These are phyloP conservation scores for Jasminum sambac DNA, from an alignment of 257 asterid species.

Conservation along the genomic window DNA sequence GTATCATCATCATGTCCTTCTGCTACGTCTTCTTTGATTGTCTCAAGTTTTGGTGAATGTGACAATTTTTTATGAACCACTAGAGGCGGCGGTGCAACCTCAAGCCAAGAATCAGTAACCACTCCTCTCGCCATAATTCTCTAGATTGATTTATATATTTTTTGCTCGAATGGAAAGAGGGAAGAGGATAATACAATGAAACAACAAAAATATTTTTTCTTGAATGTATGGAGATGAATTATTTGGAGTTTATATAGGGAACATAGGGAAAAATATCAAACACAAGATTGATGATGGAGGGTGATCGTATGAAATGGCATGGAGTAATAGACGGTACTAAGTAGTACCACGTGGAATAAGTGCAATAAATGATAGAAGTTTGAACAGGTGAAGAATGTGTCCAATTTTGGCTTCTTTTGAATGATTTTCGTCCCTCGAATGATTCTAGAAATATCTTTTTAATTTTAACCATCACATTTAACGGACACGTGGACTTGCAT, in stretches of 20 bases:
- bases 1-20: constrained; percentile 23
- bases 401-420: constrained; percentile 1
- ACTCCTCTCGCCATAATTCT: constrained; percentile 10
- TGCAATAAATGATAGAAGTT: not conserved
- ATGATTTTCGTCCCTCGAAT: not conserved
- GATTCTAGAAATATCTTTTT: constrained; percentile 8
- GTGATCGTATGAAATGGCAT: not conserved
- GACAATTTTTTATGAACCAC: constrained; percentile 31
- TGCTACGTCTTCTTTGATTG: constrained; percentile 39
- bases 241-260: constrained; percentile 1
- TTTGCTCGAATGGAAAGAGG: not conserved
- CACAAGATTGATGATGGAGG: not conserved
- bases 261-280: constrained; percentile 1
- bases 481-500: not conserved
- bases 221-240: not conserved
- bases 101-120: constrained; percentile 29
- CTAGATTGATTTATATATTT: too few relatives aligned
- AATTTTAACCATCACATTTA: not conserved
- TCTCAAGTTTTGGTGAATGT: constrained; percentile 44
- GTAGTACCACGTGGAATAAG: constrained; percentile 4
- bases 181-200: not conserved
- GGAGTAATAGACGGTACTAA: not conserved
- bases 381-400: not conserved
- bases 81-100: constrained; percentile 37
- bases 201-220: not conserved